These are phyloP conservation scores for Saraca asoca DNA, from an alignment of 331 rosid genomes.

Conservation along the genomic window DNA sequence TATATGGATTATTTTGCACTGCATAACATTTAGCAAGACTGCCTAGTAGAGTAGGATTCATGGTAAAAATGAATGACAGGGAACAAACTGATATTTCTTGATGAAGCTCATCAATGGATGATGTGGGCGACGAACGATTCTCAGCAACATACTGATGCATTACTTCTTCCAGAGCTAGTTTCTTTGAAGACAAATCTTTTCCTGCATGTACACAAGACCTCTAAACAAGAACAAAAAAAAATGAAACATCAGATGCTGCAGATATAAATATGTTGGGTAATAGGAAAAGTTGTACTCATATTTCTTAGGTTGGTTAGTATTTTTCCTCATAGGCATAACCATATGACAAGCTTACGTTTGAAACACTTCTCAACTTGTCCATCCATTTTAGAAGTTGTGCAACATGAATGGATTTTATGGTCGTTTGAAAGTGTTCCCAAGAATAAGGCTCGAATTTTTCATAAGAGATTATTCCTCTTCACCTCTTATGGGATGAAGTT, in stretches of 20 bases:
- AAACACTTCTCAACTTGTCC: too few species aligned
- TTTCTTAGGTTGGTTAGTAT: too few species aligned
- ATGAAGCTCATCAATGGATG: slow-evolving; percentile 68
- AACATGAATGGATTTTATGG: neutral
- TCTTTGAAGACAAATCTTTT: slow-evolving; percentile 50
- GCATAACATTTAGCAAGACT: slow-evolving; percentile 16
- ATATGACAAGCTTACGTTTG: too few species aligned
- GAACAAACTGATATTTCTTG: slow-evolving; percentile 74
- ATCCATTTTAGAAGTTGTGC: neutral
- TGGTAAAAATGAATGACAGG: slow-evolving; percentile 22
- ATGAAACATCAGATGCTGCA: slow-evolving; percentile 29
- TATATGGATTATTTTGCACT: neutral
- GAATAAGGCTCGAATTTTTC: neutral
- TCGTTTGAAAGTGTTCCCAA: slow-evolving; percentile 5
- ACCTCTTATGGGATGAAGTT: neutral
- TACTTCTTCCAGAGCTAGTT: slow-evolving; percentile 52
- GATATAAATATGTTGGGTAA: neutral
- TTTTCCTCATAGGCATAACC: too few species aligned
- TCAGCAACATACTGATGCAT: slow-evolving; percentile 48
- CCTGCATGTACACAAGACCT: slow-evolving; percentile 50
- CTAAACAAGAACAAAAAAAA: slow-evolving; percentile 41
- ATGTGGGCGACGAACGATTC: slow-evolving; percentile 51
- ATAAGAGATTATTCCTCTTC: neutral
- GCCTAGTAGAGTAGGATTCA: slow-evolving; percentile 27
- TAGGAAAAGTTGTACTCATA: too few species aligned